phyloP scores from a whole-genome alignment of 1,284 basidiomycete species.

The Exsudoporus floridanus region DNA sequence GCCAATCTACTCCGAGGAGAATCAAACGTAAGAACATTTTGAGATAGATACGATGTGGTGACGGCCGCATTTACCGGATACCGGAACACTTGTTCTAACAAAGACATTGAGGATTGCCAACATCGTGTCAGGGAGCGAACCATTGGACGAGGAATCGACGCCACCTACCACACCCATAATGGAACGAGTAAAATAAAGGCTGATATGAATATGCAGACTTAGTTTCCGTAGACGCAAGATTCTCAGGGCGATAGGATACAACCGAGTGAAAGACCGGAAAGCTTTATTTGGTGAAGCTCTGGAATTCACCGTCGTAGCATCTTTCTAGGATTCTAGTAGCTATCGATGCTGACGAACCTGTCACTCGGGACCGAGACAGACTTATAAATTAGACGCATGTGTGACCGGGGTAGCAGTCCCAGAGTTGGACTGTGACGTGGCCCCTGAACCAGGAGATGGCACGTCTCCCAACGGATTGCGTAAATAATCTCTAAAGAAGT shows the following conservation, averaged over 20 bases:
- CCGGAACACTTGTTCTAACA: not conserved
- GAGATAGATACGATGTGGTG: not conserved
- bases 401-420: slow-evolving; percentile 24
- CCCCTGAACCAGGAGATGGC: slow-evolving; percentile 21
- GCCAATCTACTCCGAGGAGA: not conserved
- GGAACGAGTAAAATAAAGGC: not conserved
- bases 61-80: not conserved
- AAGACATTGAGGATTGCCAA: not conserved
- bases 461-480: slow-evolving; percentile 33
- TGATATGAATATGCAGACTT: not conserved
- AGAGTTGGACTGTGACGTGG: slow-evolving; percentile 19
- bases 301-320: not conserved
- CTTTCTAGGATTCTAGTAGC: not conserved
- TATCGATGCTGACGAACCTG: slow-evolving; percentile 4
- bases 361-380: not conserved
- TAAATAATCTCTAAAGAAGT: slow-evolving; percentile 61
- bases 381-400: slow-evolving; percentile 5
- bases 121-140: not conserved
- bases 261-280: not conserved
- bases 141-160: not conserved
- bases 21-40: not conserved
- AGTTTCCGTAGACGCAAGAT: not conserved
- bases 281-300: not conserved
- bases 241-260: not conserved
- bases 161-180: not conserved